A percentile compares a stretch with the other conserved stretches of the same genome.
These are phyloP conservation scores for Spongospora subterranea DNA, from an alignment of 208 protist species.

Conservation along the genomic window DNA sequence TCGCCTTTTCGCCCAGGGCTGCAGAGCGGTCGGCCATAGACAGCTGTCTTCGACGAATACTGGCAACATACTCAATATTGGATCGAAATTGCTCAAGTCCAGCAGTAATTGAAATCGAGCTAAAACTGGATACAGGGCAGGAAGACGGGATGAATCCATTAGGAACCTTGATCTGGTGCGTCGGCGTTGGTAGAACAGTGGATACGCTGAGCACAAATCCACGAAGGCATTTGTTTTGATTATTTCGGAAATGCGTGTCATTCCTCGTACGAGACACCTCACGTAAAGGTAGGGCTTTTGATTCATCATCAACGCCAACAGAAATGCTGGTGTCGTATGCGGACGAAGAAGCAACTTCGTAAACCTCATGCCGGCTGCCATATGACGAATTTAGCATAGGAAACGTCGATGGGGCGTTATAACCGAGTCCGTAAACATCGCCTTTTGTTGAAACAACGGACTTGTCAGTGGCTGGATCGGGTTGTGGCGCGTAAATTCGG, in stretches of 20 bases:
- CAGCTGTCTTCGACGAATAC: neutral
- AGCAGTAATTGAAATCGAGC: neutral
- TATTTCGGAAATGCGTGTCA: too few species aligned
- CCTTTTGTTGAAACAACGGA: neutral
- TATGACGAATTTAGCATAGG: neutral
- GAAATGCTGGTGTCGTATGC: neutral
- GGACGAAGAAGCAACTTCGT: too few species aligned
- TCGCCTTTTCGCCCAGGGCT: neutral
- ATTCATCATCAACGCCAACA: neutral
- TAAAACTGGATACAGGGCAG: neutral
- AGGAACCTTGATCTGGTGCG: neutral
- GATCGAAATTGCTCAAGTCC: neutral
- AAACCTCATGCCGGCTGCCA: neutral
- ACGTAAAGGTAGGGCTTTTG: neutral
- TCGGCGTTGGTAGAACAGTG: neutral
- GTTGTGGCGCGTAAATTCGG: neutral
- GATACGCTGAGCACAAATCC: neutral
- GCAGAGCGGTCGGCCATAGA: neutral
- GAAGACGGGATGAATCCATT: neutral
- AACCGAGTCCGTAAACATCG: constrained; percentile 14
- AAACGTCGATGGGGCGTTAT: neutral
- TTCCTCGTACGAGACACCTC: too few species aligned
- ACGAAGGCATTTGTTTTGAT: too few species aligned
- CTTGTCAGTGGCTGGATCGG: neutral
- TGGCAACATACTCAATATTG: neutral